Percentiles rank a stretch among this genome's conserved stretches.
These are phyloP conservation scores for Gossypium herbaceum DNA, from an alignment of 345 rosid species.

Conservation along the genomic window DNA sequence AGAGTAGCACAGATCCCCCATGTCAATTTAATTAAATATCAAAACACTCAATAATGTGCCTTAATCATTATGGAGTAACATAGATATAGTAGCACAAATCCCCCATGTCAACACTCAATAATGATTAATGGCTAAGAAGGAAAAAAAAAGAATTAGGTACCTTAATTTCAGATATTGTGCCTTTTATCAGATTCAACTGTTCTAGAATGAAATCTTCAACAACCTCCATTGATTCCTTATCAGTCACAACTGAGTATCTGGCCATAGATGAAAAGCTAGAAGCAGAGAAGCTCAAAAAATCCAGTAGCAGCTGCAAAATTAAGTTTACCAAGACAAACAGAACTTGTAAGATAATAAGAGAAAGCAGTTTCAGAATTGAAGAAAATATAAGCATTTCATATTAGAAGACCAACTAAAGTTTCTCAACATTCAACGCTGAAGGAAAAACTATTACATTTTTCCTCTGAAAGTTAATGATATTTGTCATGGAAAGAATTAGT, in stretches of 20 bases:
- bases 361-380: neutral
- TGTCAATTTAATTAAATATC: neutral
- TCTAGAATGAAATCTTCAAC: constrained; percentile 56
- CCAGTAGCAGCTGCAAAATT: constrained; percentile 72
- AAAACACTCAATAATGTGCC: neutral
- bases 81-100: neutral
- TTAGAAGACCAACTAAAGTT: neutral
- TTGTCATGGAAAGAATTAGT: neutral
- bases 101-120: neutral
- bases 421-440: neutral
- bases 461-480: neutral
- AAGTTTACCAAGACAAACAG: constrained; percentile 1
- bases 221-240: constrained; percentile 31
- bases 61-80: too few relatives aligned
- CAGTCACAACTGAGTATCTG: constrained; percentile 31
- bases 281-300: constrained; percentile 54
- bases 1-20: neutral
- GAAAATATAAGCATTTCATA: constrained; percentile 1
- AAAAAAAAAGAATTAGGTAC: constrained; percentile 30
- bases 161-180: constrained; percentile 48
- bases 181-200: constrained; percentile 58
- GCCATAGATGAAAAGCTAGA: constrained; percentile 47
- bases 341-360: constrained; percentile 12
- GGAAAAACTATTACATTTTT: neutral
- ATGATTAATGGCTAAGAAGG: neutral